These are phyloP conservation scores for Acanthamoeba culbertsoni DNA, from an alignment of 208 protist genomes.

Conservation along the genomic window DNA sequence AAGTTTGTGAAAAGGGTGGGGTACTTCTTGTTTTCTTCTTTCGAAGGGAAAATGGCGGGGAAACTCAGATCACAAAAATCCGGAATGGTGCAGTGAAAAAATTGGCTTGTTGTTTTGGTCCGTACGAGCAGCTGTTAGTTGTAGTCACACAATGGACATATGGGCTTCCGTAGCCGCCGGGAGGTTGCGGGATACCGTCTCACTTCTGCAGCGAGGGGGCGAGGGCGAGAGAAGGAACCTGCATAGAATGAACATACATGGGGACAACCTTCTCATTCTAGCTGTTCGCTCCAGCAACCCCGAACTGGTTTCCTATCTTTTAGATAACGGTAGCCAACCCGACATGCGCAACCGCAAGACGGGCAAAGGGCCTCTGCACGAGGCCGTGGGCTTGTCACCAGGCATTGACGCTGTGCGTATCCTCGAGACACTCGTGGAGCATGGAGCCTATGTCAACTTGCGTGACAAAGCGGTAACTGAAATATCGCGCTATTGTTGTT, in stretches of 20 bases:
- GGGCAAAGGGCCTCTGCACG: background rate
- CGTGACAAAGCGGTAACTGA: background rate
- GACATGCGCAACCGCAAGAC: conserved; percentile 2
- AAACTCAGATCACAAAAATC: background rate
- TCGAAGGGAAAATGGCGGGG: background rate
- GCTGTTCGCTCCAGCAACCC: background rate
- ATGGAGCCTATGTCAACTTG: background rate
- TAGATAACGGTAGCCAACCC: background rate
- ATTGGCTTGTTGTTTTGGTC: background rate
- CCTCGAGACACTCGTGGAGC: background rate
- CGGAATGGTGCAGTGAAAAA: background rate
- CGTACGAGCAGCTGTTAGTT: background rate
- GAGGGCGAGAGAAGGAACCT: background rate
- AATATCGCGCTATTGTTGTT: background rate
- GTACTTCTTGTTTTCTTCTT: background rate
- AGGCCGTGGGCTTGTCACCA: background rate
- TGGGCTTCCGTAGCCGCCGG: no score
- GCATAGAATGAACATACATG: background rate
- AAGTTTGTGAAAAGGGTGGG: background rate
- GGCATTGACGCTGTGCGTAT: background rate
- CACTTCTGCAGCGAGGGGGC: background rate
- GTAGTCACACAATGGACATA: no score
- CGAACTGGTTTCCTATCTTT: background rate
- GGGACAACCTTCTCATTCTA: background rate
- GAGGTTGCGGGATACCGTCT: background rate